Conservation (phyloP, 78 protist genomes). For the Dictyostelium purpureum region DNA sequence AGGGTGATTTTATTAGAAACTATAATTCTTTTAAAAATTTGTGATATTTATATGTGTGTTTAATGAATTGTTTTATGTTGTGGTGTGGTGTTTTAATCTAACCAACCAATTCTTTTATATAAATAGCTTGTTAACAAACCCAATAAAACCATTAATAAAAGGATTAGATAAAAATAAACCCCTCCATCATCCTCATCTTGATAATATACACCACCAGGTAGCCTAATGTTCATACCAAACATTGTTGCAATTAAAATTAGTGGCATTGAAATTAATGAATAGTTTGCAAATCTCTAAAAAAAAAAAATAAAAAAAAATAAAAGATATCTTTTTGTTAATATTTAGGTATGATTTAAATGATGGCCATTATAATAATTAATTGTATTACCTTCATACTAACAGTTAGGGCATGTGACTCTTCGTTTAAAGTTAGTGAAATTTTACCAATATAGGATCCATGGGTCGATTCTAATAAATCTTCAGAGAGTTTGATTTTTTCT, state of each 20-base stretch:
- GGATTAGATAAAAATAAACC: neutral
- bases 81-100: neutral
- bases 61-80: no score
- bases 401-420: constrained; percentile 47
- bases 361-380: no score
- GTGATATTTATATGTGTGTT: no score
- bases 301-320: no score
- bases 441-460: constrained; percentile 16
- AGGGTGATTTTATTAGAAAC: no score
- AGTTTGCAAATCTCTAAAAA: constrained; percentile 24
- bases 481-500: constrained; percentile 43
- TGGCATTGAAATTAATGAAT: neutral
- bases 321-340: no score
- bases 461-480: constrained; percentile 47
- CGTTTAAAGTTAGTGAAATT: constrained; percentile 36
- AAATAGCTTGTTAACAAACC: neutral
- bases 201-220: neutral
- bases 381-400: constrained; percentile 49
- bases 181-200: neutral
- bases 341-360: no score
- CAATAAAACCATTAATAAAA: neutral
- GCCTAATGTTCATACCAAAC: constrained; percentile 29
- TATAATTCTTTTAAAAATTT: no score
- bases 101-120: constrained; percentile 11
- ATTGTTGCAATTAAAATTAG: constrained; percentile 12